Evolutionary conservation across 129 eudicot species (phyloP), one percentile per base, ranked within the genome.

Genomic region (Flaveria sonorensis): DNA sequence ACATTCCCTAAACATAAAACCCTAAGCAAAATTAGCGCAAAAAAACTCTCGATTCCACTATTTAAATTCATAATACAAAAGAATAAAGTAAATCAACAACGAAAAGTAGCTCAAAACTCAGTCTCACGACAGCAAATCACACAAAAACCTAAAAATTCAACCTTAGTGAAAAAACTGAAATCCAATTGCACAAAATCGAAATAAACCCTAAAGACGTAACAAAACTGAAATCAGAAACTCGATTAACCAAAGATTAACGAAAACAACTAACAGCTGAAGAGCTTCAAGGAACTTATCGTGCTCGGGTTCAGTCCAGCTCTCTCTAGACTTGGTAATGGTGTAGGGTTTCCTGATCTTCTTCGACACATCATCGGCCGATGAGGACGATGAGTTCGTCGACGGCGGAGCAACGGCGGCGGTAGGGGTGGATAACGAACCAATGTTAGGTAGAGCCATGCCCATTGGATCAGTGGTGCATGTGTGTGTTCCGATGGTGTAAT

Each of bases 231-330:
- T 83, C 84, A 63, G 46, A 79, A 64, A 79, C 42, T 76, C 19
- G 50, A 43, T 26, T 57, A 72, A 15, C 5, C n/a, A 24, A 52
- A 45, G 16, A 40, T 50, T 36, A 36, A 36, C 40, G 64, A 73
- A 1, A 30, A 20, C 48, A 61, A 88, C 98, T 85, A 68, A 93
- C 98, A 93, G 89, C 73, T 93, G 98, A 21, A 93, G 97, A 15
- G 98, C 98, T 87, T 93, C 98, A 66, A 93, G 97, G 70, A 93
- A 93, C 85, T 93, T 93, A 79, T 93, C 98, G 71, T 93, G 98
- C 82, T 93, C 98, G 50, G 98, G 97, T 2, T 92, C 98, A 2
- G 98, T 90, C 98, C 98, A 92, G 78, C 90, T 92, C 85, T 92
- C 98, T 15, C 98, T 81, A 23, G 98, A 92, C 87, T 92, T 92